Conservation (phyloP, 768 basidiomycete genomes). For the Hygrocybe coccinea region DNA sequence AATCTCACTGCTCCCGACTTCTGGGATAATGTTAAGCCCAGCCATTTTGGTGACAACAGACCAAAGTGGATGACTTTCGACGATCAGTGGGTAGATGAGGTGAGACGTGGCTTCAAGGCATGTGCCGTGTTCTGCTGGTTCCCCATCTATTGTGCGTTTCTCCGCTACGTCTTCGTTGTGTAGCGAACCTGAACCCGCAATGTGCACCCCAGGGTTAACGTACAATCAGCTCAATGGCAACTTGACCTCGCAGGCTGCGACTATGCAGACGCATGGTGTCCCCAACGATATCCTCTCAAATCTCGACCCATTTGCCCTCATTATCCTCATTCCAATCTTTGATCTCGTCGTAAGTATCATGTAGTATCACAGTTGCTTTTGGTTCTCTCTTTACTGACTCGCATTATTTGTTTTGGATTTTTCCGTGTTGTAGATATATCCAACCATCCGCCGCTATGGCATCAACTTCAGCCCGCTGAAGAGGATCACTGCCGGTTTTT, state of each 20-base stretch:
- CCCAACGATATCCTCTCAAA: constrained; percentile 79
- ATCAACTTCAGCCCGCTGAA: constrained; percentile 57
- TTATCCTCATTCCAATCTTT: constrained; percentile 69
- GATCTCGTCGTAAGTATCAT: constrained; percentile 44
- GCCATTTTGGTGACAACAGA: constrained; percentile 40
- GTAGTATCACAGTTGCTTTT: not conserved
- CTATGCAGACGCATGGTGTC: constrained; percentile 63
- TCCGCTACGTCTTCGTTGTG: not conserved
- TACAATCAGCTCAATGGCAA: constrained; percentile 80
- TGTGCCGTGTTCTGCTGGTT: constrained; percentile 59
- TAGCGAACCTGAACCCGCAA: constrained; percentile 35
- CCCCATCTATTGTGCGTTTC: constrained; percentile 60
- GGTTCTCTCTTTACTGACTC: not conserved
- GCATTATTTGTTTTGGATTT: not conserved
- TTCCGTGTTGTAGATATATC: constrained; percentile 45
- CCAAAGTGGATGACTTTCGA: constrained; percentile 75
- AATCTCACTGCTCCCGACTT: constrained; percentile 55
- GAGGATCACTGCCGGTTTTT: constrained; percentile 55
- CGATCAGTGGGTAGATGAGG: constrained; percentile 75
- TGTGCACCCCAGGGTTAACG: constrained; percentile 55
- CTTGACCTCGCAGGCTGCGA: constrained; percentile 72
- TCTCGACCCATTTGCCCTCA: constrained; percentile 69
- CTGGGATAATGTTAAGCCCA: constrained; percentile 72
- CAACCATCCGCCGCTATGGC: constrained; percentile 45
- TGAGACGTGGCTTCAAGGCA: constrained; percentile 67